Percentiles rank a stretch among this genome's conserved stretches.
phyloP scores from a whole-genome alignment of 208 protist species.

The Zelonia costaricensis region DNA sequence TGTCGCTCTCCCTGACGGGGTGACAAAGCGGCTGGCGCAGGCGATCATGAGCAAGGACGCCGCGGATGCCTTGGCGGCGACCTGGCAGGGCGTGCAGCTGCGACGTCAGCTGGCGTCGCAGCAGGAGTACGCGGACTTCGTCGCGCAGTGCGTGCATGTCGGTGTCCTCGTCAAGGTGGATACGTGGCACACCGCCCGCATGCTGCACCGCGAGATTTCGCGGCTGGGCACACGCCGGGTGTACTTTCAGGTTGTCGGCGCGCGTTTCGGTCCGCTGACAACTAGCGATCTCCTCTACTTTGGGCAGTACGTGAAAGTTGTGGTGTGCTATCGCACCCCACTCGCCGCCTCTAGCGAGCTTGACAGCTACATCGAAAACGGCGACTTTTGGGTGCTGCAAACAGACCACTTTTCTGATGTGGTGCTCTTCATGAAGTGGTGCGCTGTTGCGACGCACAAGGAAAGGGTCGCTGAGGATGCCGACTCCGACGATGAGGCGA shows the following conservation, averaged over 20 bases:
- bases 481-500: not conserved
- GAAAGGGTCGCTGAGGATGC: constrained; percentile 33
- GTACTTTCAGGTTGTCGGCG: constrained; percentile 71
- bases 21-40: constrained; percentile 40
- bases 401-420: constrained; percentile 83
- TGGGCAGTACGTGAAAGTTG: constrained; percentile 62
- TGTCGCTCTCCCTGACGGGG: constrained; percentile 17
- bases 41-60: constrained; percentile 24
- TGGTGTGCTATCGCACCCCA: constrained; percentile 84
- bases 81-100: constrained; percentile 62
- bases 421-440: constrained; percentile 78
- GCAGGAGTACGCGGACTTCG: constrained; percentile 56
- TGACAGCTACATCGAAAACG: constrained; percentile 66
- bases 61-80: constrained; percentile 36
- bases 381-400: constrained; percentile 73
- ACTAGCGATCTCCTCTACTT: constrained; percentile 82
- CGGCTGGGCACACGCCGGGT: constrained; percentile 72
- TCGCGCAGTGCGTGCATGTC: constrained; percentile 73
- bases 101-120: constrained; percentile 36
- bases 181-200: constrained; percentile 83
- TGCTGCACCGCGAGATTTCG: constrained; percentile 70
- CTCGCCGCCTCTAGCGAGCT: constrained; percentile 51
- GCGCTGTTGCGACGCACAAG: constrained; percentile 74
- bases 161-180: constrained; percentile 90
- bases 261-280: constrained; percentile 74